Evolutionary conservation across 768 basidiomycete species (phyloP).

Genomic region (Boletus tomentosulus): DNA sequence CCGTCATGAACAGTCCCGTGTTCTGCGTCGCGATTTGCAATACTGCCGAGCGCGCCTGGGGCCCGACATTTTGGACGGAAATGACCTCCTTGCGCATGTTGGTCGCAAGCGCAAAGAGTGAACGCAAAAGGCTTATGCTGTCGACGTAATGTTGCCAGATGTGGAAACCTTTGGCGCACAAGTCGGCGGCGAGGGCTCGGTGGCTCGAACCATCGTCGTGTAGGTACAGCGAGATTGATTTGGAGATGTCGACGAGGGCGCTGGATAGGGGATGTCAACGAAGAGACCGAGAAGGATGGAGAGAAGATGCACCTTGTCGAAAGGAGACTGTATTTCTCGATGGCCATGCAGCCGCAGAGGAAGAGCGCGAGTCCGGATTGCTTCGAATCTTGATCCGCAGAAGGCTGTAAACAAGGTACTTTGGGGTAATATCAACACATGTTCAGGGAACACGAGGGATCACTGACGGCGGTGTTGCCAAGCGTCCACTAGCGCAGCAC

Average conservation of each 20-base stretch:
- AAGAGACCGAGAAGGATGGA: neutral
- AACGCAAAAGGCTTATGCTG: slow-evolving; percentile 80
- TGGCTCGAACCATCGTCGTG: slow-evolving; percentile 66
- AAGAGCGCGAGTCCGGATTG: slow-evolving; percentile 69
- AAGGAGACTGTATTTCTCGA: slow-evolving; percentile 74
- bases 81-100: slow-evolving; percentile 66
- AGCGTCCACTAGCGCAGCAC: slow-evolving; percentile 51
- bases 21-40: slow-evolving; percentile 79
- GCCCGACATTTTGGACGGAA: slow-evolving; percentile 60
- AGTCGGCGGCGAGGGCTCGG: slow-evolving; percentile 75
- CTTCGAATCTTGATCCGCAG: slow-evolving; percentile 53
- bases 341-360: slow-evolving; percentile 77
- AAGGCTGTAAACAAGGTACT: slow-evolving; percentile 64
- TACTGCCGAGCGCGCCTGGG: slow-evolving; percentile 79
- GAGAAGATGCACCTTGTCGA: slow-evolving; percentile 53
- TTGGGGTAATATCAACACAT: slow-evolving; percentile 8
- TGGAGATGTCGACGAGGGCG: slow-evolving; percentile 74
- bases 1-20: slow-evolving; percentile 91
- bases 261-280: neutral
- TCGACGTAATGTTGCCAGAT: slow-evolving; percentile 96
- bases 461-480: slow-evolving; percentile 62
- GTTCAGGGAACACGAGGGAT: neutral
- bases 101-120: slow-evolving; percentile 79
- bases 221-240: slow-evolving; percentile 75
- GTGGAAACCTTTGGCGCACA: slow-evolving; percentile 87